Evolutionary conservation across 257 asterid genomes (phyloP).

Genomic region (Anisodus tanguticus): DNA sequence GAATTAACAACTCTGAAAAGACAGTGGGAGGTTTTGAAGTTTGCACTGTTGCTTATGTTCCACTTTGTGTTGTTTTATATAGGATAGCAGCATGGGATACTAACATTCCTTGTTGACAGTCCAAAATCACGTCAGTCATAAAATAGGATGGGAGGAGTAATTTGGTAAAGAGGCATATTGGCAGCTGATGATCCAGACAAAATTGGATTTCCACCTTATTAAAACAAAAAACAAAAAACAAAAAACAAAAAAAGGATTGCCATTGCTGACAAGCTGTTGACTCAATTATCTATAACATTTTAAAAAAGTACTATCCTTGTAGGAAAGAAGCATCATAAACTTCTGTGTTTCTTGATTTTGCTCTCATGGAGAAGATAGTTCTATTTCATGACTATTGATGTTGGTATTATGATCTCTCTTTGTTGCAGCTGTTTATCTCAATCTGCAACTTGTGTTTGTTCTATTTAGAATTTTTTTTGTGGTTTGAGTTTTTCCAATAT

Average conservation of each 20-base stretch:
- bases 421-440: neutral
- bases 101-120: neutral
- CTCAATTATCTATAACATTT: neutral
- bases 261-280: neutral
- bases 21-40: neutral
- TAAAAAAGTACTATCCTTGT: neutral
- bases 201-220: neutral
- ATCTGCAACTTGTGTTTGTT: neutral
- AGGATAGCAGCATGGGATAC: neutral
- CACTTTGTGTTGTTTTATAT: neutral
- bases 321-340: neutral
- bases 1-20: slow-evolving; percentile 16
- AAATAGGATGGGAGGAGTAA: neutral
- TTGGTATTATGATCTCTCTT: slow-evolving; percentile 16
- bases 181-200: neutral
- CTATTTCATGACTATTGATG: slow-evolving; percentile 9
- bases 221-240: too few relatives aligned
- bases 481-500: neutral
- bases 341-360: slow-evolving; percentile 22
- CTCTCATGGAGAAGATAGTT: slow-evolving; percentile 8
- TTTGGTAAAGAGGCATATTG: neutral
- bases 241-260: neutral
- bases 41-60: neutral
- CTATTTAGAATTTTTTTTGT: neutral
- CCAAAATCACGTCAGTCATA: neutral